These are phyloP conservation scores for Phytopythium vexans DNA, from an alignment of 352 stramenopile species.

Conservation along the genomic window DNA sequence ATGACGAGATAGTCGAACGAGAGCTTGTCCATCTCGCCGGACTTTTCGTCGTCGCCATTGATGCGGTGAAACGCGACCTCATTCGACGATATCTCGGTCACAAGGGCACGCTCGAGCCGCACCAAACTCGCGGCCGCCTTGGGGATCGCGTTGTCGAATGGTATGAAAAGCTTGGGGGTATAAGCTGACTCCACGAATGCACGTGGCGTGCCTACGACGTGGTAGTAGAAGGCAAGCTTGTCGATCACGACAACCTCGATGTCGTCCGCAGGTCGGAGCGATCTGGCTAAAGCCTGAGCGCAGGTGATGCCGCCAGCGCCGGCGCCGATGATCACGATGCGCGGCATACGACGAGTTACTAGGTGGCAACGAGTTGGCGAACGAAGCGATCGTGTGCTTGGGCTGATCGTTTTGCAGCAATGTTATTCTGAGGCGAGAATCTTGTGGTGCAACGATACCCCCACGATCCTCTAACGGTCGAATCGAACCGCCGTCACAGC, in stretches of 20 bases:
- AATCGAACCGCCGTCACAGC: too few relatives aligned
- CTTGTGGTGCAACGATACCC: too few relatives aligned
- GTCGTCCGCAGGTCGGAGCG: slow-evolving; percentile 16
- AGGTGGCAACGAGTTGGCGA: too few relatives aligned
- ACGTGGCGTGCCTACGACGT: slow-evolving; percentile 29
- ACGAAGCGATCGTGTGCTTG: too few relatives aligned
- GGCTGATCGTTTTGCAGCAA: too few relatives aligned
- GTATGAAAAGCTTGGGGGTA: slow-evolving; percentile 32
- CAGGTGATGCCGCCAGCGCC: slow-evolving; percentile 27
- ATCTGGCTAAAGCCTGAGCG: slow-evolving; percentile 25
- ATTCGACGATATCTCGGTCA: slow-evolving; percentile 19
- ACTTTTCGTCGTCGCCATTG: slow-evolving; percentile 11
- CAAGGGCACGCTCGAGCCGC: slow-evolving; percentile 17
- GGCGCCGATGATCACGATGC: slow-evolving; percentile 31
- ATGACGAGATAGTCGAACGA: slow-evolving; percentile 38
- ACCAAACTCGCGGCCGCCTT: slow-evolving; percentile 13
- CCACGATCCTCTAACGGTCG: too few relatives aligned
- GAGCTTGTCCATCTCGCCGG: slow-evolving; percentile 12
- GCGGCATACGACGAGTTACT: slow-evolving; percentile 10
- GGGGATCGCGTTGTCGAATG: slow-evolving; percentile 29
- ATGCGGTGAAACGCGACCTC: slow-evolving; percentile 22
- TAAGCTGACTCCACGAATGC: slow-evolving; percentile 31
- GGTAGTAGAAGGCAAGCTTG: slow-evolving; percentile 35
- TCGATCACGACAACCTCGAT: slow-evolving; percentile 34
- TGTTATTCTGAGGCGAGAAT: too few relatives aligned